Conservation (phyloP, 139 green algal genomes). For the Mesotaenium endlicherianum region DNA sequence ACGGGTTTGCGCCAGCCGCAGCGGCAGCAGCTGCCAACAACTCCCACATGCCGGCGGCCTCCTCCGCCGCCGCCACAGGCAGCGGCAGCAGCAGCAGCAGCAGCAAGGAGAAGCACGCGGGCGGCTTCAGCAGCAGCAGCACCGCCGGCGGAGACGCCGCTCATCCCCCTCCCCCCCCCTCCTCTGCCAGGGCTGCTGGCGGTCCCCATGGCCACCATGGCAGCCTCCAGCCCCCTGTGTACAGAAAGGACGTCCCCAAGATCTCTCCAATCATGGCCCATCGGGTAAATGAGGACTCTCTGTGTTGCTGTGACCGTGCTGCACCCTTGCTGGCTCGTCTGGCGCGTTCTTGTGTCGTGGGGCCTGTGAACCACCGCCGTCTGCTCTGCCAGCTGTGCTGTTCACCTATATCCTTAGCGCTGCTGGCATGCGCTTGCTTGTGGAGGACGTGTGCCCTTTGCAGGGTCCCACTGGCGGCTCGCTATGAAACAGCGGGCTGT, state of each 20-base stretch:
- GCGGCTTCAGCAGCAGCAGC: background rate
- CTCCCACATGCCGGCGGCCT: background rate
- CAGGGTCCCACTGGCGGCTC: no score
- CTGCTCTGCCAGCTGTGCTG: no score
- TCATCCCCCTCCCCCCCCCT: background rate
- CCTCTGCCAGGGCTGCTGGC: background rate
- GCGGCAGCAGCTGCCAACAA: background rate
- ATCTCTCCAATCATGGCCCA: constrained; percentile 59
- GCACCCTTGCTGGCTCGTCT: no score
- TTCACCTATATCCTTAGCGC: no score
- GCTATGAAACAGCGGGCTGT: no score
- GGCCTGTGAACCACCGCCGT: no score
- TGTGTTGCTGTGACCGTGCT: no score
- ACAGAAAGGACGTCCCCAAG: constrained; percentile 64
- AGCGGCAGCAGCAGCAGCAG: background rate
- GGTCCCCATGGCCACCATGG: no score
- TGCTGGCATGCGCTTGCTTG: no score
- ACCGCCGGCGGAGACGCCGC: background rate
- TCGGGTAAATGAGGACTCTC: no score
- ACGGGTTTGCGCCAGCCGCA: background rate
- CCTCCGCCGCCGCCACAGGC: background rate
- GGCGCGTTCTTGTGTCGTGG: no score
- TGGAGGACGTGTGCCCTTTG: no score
- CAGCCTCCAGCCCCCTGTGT: constrained; percentile 59
- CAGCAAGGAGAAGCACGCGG: background rate